These are phyloP conservation scores for Pseudozyma hubeiensis DNA, from an alignment of 1,284 basidiomycete species.

Conservation along the genomic window DNA sequence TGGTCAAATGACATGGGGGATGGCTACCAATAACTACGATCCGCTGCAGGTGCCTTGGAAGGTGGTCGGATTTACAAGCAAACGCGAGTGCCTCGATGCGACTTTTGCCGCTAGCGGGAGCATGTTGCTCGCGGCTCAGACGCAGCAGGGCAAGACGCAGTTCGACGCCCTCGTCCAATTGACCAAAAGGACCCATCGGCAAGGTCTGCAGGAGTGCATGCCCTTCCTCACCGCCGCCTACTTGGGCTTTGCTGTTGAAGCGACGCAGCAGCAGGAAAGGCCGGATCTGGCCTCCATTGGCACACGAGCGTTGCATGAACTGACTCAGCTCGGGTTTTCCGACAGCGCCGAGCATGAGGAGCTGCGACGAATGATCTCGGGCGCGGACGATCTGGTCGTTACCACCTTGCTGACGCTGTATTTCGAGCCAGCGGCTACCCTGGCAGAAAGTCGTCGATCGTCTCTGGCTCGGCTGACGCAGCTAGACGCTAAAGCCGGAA, in stretches of 20 bases:
- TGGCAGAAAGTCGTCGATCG: slow-evolving; percentile 10
- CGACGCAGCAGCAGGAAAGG: slow-evolving; percentile 22
- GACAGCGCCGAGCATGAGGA: slow-evolving; percentile 5
- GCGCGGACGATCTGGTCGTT: slow-evolving; percentile 29
- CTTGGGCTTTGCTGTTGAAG: slow-evolving; percentile 72
- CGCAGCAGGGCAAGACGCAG: slow-evolving; percentile 70
- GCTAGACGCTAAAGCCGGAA: slow-evolving; percentile 8
- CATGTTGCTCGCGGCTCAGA: slow-evolving; percentile 50
- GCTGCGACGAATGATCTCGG: slow-evolving; percentile 21
- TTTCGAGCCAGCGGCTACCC: slow-evolving; percentile 17
- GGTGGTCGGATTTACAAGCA: slow-evolving; percentile 78
- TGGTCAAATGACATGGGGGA: slow-evolving; percentile 74
- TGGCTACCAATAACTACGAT: slow-evolving; percentile 70
- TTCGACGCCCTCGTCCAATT: slow-evolving; percentile 77
- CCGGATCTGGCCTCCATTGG: slow-evolving; percentile 8
- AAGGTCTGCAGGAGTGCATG: slow-evolving; percentile 77
- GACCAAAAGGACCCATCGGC: slow-evolving; percentile 72
- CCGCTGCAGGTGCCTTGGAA: slow-evolving; percentile 77
- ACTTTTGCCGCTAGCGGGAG: slow-evolving; percentile 41
- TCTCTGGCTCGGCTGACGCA: slow-evolving; percentile 9
- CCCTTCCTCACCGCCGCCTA: slow-evolving; percentile 78
- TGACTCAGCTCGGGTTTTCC: slow-evolving; percentile 21
- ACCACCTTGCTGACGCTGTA: slow-evolving; percentile 24
- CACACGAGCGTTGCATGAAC: slow-evolving; percentile 9
- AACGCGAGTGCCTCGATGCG: slow-evolving; percentile 59